phyloP scores from a whole-genome alignment of 495 filamentous ascomycete genomes.

The Penicillium coffeae region DNA sequence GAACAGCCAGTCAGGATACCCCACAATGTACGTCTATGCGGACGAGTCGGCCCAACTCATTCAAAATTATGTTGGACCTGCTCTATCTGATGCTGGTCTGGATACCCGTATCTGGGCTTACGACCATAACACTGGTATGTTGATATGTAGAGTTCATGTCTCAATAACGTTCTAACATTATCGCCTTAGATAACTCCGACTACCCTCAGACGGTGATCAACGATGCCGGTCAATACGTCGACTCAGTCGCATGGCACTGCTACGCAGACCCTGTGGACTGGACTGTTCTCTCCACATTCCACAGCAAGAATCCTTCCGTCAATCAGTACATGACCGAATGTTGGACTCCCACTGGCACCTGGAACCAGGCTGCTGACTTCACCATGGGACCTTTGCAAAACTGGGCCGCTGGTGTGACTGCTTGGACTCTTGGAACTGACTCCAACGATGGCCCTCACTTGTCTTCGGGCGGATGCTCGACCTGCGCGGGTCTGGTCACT shows the following conservation, averaged over 20 bases:
- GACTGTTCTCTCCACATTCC: conserved; percentile 47
- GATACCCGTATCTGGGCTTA: conserved; percentile 50
- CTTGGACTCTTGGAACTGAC: conserved; percentile 54
- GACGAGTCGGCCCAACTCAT: conserved; percentile 47
- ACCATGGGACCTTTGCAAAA: conserved; percentile 55
- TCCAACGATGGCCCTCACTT: conserved; percentile 50
- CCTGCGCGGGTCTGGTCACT: conserved; percentile 48
- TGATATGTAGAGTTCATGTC: not conserved
- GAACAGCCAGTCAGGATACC: conserved; percentile 49
- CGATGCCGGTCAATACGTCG: conserved; percentile 37
- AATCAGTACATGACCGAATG: conserved; percentile 60
- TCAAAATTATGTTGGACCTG: conserved; percentile 47
- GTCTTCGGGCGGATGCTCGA: conserved; percentile 42
- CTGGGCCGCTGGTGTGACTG: conserved; percentile 50
- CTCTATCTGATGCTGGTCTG: conserved; percentile 37
- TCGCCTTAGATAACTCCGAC: conserved; percentile 25
- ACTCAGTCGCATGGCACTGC: conserved; percentile 55
- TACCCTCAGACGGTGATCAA: conserved; percentile 50
- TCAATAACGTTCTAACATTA: too few species aligned
- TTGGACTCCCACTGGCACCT: conserved; percentile 45
- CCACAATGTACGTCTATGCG: conserved; percentile 51
- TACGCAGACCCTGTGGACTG: conserved; percentile 47
- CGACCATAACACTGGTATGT: conserved; percentile 53
- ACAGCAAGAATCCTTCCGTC: conserved; percentile 38
- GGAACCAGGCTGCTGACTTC: conserved; percentile 50